Conservation (phyloP, 345 rosid species). For the Citrus glauca region DNA sequence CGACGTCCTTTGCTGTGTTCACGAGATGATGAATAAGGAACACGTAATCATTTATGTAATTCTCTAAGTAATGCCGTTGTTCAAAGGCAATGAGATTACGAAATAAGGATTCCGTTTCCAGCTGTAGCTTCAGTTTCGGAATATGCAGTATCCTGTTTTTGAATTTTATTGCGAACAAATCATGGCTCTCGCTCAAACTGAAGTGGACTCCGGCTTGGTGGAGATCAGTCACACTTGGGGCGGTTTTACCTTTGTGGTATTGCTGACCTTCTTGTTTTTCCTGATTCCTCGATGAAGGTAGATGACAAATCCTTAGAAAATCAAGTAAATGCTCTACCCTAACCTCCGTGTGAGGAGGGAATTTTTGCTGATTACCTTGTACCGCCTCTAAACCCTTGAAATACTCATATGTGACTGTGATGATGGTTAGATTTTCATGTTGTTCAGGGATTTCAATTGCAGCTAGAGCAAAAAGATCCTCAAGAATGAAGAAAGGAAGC, state of each 20-base stretch:
- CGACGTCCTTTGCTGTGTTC: slow-evolving; percentile 11
- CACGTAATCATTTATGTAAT: not conserved
- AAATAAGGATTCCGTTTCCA: not conserved
- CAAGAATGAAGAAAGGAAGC: slow-evolving; percentile 7
- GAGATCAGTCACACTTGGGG: slow-evolving; percentile 2
- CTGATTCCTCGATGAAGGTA: not conserved
- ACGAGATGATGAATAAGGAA: not conserved
- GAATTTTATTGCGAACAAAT: slow-evolving; percentile 11
- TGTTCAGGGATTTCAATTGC: not conserved
- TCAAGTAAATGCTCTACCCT: not conserved
- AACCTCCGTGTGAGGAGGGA: not conserved
- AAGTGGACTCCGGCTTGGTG: slow-evolving; percentile 18
- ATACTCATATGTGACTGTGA: not conserved
- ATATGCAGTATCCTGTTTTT: not conserved
- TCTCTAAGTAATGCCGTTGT: too few relatives aligned
- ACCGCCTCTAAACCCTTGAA: not conserved
- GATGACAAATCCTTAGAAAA: not conserved
- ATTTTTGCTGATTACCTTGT: not conserved
- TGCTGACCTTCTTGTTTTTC: not conserved
- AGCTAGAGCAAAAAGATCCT: not conserved
- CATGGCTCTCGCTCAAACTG: not conserved
- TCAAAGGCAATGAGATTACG: not conserved
- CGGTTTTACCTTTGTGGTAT: not conserved
- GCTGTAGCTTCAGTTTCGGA: not conserved
- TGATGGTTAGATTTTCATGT: not conserved